Evolutionary conservation across 2,329 filamentous ascomycete genomes (phyloP).

Genomic region (Penicillium janthinellum): DNA sequence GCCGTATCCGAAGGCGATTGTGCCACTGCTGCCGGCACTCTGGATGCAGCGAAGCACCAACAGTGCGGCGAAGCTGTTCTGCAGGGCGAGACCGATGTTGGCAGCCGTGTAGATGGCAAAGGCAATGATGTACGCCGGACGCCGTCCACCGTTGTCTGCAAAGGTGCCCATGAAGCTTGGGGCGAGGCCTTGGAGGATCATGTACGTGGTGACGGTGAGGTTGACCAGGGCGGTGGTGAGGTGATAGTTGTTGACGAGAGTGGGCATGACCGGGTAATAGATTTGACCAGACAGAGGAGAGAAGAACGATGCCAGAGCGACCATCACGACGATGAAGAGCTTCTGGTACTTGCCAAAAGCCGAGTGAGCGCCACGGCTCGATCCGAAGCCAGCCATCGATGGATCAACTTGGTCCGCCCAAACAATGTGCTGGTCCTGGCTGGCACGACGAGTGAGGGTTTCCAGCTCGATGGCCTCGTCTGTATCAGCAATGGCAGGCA

Average conservation of each 20-base stretch:
- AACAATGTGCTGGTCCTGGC: too few species aligned
- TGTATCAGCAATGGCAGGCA: too few species aligned
- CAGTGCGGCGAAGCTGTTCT: slow-evolving; percentile 32
- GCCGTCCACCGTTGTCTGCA: slow-evolving; percentile 35
- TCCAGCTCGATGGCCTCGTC: too few species aligned
- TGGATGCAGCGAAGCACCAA: slow-evolving; percentile 36
- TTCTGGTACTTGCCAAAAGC: slow-evolving; percentile 38
- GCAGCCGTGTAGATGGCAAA: slow-evolving; percentile 34
- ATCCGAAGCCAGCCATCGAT: too few species aligned
- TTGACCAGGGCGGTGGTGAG: slow-evolving; percentile 28
- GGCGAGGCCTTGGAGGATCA: slow-evolving; percentile 32
- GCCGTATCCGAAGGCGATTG: slow-evolving; percentile 33
- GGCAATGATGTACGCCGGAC: slow-evolving; percentile 32
- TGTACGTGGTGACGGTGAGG: slow-evolving; percentile 35
- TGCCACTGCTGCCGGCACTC: slow-evolving; percentile 31
- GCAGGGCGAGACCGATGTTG: slow-evolving; percentile 37
- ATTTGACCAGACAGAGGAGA: slow-evolving; percentile 44
- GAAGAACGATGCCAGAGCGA: slow-evolving; percentile 45
- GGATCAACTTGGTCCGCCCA: too few species aligned
- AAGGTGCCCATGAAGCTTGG: slow-evolving; percentile 36
- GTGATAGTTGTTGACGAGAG: slow-evolving; percentile 24
- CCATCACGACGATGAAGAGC: slow-evolving; percentile 41
- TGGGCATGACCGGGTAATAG: slow-evolving; percentile 32
- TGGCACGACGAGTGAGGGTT: too few species aligned
- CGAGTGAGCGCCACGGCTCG: slow-evolving; percentile 20